Base-by-base conservation (phyloP, 2,329 filamentous ascomycete species). In the Biscogniauxia sp. region DNA sequence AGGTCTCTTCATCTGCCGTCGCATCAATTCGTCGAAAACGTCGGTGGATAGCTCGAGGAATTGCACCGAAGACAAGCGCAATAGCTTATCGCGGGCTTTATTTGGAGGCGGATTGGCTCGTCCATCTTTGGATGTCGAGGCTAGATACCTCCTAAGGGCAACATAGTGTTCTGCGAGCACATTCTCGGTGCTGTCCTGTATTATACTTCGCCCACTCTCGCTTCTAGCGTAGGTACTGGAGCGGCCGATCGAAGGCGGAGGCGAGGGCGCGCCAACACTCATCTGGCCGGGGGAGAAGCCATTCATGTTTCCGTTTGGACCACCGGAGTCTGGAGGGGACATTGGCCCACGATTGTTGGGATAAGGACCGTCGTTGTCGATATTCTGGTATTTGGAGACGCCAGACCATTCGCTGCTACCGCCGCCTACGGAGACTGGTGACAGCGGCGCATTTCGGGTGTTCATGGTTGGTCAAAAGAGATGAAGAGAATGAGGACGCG, bases 1-100 rank as follows among this genome's bases (percentile, higher is more conserved):
- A 58, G 79, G 79, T 63, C 85, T 78, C 57, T 83, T 83, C 56
- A 90, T 85, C 76, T 98, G 93, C 65, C 95, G 87, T 61, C 95
- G 89, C 68, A 96, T 83, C 66, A 98, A 82, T 78, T 99, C 95
- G 76, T 99, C 95, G 77, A 91, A 98, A 50, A 99, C 94, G 78
- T 99, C 95, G 60, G 94, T 98, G 77, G 93, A 97, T 64, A 99
- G 84, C 78, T 99, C 95, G 76, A 96, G 92, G 76, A 99, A 98
- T 76, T 99, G 95, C 26, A 96, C 92, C 1, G 90, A 82, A 0
- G 93, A 97, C 56, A 99, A 84, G 61, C 94, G 88, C 62, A 97
- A 83, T 60, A 98, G 83, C 82, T 99, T 99, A 77, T 98, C 95
- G 71, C 93, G 89, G 59, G 95, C 95, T 77, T 93, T 90, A 77